Evolutionary conservation across 495 filamentous ascomycete genomes (phyloP).

Genomic region (Xylaria nigripes): DNA sequence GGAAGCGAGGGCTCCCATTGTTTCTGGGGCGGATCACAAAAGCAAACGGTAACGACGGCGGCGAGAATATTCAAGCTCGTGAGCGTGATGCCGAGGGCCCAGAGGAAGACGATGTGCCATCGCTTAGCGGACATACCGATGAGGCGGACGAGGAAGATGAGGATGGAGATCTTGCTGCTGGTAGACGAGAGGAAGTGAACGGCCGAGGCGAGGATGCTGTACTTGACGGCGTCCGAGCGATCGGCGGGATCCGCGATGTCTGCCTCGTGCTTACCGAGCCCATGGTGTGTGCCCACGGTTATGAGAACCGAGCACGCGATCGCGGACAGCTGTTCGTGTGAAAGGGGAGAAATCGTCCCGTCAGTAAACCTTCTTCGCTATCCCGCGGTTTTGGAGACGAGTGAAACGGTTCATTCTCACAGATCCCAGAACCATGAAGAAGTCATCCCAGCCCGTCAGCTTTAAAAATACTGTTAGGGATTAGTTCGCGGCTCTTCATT

Average conservation of each 20-base stretch:
- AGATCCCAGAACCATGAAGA: slow-evolving; percentile 12
- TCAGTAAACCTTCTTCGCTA: neutral
- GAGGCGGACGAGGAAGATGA: slow-evolving; percentile 9
- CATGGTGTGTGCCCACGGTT: slow-evolving; percentile 2
- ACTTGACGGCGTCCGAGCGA: slow-evolving; percentile 7
- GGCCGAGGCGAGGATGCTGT: slow-evolving; percentile 7
- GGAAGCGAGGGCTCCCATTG: slow-evolving; percentile 5
- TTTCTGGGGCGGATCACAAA: slow-evolving; percentile 9
- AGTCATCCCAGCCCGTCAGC: slow-evolving; percentile 16
- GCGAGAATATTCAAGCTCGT: slow-evolving; percentile 6
- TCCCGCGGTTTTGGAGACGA: neutral
- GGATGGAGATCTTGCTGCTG: slow-evolving; percentile 11
- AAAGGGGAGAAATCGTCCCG: neutral
- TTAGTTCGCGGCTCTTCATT: neutral
- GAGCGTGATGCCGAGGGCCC: slow-evolving; percentile 6
- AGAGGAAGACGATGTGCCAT: slow-evolving; percentile 9
- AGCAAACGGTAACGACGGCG: slow-evolving; percentile 7
- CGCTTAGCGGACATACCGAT: slow-evolving; percentile 10
- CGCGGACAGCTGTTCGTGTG: slow-evolving; percentile 1
- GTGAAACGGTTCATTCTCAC: neutral
- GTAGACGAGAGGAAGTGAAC: slow-evolving; percentile 10
- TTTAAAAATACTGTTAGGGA: neutral
- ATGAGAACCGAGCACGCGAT: slow-evolving; percentile 10
- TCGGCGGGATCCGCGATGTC: neutral
- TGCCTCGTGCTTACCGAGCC: slow-evolving; percentile 1